Conservation (phyloP, 2,329 filamentous ascomycete species). For the Xylariales sp. region DNA sequence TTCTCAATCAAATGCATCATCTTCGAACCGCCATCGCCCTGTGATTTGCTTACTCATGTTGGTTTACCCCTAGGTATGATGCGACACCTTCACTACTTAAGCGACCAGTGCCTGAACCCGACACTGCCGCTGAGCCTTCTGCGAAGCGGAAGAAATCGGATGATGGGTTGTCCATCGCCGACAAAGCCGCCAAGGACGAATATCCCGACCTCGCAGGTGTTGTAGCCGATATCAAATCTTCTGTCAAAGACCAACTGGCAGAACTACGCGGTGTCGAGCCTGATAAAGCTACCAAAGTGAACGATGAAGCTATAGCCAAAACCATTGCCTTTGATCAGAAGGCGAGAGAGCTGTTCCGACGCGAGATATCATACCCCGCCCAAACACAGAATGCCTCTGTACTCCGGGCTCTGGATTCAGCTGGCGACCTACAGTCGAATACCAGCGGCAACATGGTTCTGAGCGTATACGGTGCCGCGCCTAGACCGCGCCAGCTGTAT, state of each 20-base stretch:
- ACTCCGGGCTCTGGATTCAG: constrained; percentile 31
- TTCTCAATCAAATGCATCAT: constrained; percentile 1
- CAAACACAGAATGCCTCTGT: constrained; percentile 29
- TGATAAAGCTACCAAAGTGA: constrained; percentile 19
- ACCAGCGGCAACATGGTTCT: constrained; percentile 57
- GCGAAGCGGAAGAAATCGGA: constrained; percentile 57
- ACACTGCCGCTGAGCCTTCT: constrained; percentile 45
- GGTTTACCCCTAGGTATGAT: constrained; percentile 43
- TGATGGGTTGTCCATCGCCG: constrained; percentile 43
- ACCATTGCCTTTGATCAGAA: constrained; percentile 57
- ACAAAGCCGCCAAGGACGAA: constrained; percentile 45
- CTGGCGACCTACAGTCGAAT: constrained; percentile 33
- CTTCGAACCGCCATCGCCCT: not conserved
- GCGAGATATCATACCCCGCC: constrained; percentile 51
- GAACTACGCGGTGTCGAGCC: constrained; percentile 31
- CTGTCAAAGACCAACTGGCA: constrained; percentile 42
- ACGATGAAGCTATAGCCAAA: constrained; percentile 35
- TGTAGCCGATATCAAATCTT: constrained; percentile 50
- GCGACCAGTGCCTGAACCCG: constrained; percentile 42
- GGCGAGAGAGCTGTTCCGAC: constrained; percentile 57
- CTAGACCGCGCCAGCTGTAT: constrained; percentile 73
- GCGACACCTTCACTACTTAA: constrained; percentile 50
- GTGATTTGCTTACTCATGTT: not conserved
- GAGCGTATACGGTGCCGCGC: constrained; percentile 71
- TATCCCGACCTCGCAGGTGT: constrained; percentile 63